Conservation (phyloP, 2,329 filamentous ascomycete species). For the Clarireedia hainanense region DNA sequence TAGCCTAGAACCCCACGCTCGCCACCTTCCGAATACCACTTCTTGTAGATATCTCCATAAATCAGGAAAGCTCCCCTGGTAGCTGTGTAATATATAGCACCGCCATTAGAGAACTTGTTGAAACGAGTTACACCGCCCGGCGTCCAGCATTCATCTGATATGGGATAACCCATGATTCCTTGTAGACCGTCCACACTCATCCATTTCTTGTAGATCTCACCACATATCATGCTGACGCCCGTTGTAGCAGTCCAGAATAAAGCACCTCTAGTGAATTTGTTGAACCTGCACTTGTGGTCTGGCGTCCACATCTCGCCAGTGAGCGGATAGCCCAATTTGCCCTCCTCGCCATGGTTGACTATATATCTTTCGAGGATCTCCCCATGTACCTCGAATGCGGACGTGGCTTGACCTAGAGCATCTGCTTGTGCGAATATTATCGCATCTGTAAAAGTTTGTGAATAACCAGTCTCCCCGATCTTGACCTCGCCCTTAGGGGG, state of each 20-base stretch:
- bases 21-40: not conserved
- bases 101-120: constrained; percentile 1
- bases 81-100: constrained; percentile 3
- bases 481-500: not conserved
- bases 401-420: not conserved
- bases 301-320: not conserved
- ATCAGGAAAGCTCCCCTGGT: constrained; percentile 2
- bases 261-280: not conserved
- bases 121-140: not conserved
- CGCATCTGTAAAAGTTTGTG: not conserved
- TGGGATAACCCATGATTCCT: not conserved
- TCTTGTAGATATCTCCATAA: constrained; percentile 5
- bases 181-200: not conserved
- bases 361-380: constrained; percentile 2
- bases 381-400: constrained; percentile 1
- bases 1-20: not conserved
- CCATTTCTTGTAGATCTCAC: constrained; percentile 1
- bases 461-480: constrained; percentile 1
- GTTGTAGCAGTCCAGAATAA: constrained; percentile 2
- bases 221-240: not conserved
- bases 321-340: not conserved
- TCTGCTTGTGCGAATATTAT: constrained; percentile 4
- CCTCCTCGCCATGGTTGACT: not conserved
- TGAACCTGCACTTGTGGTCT: not conserved
- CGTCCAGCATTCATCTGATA: constrained; percentile 1